Evolutionary conservation across 768 basidiomycete species (phyloP).

Genomic region (Hydnomerulius pinastri): DNA sequence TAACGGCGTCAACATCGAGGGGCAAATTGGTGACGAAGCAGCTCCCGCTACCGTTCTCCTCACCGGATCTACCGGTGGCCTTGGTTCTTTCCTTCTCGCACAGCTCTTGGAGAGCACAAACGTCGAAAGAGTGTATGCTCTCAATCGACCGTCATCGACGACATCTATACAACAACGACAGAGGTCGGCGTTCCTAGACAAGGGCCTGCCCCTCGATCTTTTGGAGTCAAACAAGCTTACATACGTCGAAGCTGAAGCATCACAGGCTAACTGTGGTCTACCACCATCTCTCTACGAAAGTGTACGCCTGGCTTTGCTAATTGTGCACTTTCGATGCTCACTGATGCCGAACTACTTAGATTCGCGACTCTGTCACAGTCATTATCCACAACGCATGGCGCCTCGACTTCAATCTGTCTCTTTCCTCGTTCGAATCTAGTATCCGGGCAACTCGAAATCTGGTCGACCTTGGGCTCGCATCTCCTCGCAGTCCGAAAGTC

Average conservation of each 20-base stretch:
- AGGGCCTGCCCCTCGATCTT: constrained; percentile 29
- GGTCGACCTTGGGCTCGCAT: constrained; percentile 42
- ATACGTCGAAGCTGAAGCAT: constrained; percentile 37
- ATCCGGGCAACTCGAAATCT: constrained; percentile 48
- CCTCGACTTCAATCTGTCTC: constrained; percentile 49
- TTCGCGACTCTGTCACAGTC: constrained; percentile 26
- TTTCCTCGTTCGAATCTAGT: constrained; percentile 50
- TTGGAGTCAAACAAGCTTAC: constrained; percentile 32
- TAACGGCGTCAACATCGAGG: neutral
- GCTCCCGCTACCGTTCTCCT: constrained; percentile 27
- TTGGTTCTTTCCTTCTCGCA: constrained; percentile 37
- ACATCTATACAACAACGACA: constrained; percentile 23
- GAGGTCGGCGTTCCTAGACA: constrained; percentile 29
- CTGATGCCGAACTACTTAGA: constrained; percentile 11
- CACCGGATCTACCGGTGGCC: constrained; percentile 42
- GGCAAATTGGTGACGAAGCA: neutral
- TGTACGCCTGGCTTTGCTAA: neutral
- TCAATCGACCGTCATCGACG: constrained; percentile 24
- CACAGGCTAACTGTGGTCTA: constrained; percentile 29
- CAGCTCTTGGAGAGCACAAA: constrained; percentile 19
- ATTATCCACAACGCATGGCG: constrained; percentile 48
- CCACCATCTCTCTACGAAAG: neutral
- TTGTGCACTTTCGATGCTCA: neutral
- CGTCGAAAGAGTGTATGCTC: constrained; percentile 29
- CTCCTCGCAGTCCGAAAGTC: constrained; percentile 21